Percentiles rank a stretch among this genome's conserved stretches.
These are phyloP conservation scores for Mycena albidolilacea DNA, from an alignment of 768 basidiomycete genomes.

Conservation along the genomic window DNA sequence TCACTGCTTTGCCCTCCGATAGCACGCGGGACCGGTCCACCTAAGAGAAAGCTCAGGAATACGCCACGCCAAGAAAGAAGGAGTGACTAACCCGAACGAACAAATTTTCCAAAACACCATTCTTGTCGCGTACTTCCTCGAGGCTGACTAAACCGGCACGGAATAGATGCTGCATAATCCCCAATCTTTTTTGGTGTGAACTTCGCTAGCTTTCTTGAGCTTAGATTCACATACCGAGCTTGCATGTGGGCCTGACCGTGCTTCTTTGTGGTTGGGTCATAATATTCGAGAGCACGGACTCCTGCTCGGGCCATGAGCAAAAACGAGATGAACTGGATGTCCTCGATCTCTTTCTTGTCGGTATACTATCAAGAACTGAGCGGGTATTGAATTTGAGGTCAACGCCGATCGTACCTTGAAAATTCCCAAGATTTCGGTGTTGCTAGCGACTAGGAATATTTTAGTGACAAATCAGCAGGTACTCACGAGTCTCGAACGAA, in stretches of 20 bases:
- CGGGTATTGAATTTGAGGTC: background rate
- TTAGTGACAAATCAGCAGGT: constrained; percentile 10
- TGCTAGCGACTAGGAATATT: constrained; percentile 72
- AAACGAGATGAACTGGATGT: constrained; percentile 87
- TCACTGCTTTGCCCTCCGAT: constrained; percentile 72
- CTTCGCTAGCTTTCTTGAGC: background rate
- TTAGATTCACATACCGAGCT: constrained; percentile 70
- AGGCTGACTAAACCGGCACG: constrained; percentile 77
- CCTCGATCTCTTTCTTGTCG: constrained; percentile 77
- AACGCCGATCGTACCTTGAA: constrained; percentile 71
- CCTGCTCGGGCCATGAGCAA: constrained; percentile 90
- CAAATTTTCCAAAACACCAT: constrained; percentile 75
- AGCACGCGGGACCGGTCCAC: constrained; percentile 82
- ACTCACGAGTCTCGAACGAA: constrained; percentile 51
- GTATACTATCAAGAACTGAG: constrained; percentile 64
- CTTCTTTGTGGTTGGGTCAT: constrained; percentile 82
- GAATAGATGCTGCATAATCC: constrained; percentile 87
- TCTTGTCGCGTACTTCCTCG: constrained; percentile 73
- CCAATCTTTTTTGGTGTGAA: constrained; percentile 64
- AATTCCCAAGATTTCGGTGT: constrained; percentile 82
- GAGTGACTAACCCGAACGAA: constrained; percentile 72
- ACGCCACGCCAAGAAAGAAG: background rate
- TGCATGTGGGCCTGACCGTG: constrained; percentile 95
- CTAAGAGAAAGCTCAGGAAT: constrained; percentile 50
- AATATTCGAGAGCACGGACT: constrained; percentile 84